These are phyloP conservation scores for Mycena crocata DNA, from an alignment of 768 basidiomycete genomes.

Conservation along the genomic window DNA sequence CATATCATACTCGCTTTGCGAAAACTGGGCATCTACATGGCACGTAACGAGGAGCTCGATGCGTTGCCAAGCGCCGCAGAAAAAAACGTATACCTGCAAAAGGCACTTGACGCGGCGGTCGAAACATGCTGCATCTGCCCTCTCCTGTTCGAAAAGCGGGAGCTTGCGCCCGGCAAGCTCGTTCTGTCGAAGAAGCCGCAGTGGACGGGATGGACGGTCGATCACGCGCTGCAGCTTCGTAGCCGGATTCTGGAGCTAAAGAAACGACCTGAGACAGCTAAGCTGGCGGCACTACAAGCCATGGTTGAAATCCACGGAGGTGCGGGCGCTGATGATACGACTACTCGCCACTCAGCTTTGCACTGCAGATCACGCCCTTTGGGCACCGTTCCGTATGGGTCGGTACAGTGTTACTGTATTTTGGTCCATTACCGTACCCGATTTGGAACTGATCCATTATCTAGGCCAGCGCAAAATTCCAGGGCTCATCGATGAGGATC, in stretches of 20 bases:
- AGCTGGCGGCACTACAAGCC: not conserved
- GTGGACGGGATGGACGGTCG: conserved; percentile 19
- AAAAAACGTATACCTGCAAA: conserved; percentile 15
- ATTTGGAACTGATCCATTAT: not conserved
- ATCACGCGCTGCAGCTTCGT: not conserved
- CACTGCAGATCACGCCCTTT: conserved; percentile 13
- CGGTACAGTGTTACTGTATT: conserved; percentile 12
- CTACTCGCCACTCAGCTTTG: too few species aligned
- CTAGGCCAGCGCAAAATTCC: conserved; percentile 19
- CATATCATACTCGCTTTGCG: conserved; percentile 22
- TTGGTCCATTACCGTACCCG: not conserved
- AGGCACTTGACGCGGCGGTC: conserved; percentile 24
- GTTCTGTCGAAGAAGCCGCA: conserved; percentile 1
- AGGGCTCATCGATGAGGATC: conserved; percentile 26
- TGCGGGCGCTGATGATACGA: not conserved
- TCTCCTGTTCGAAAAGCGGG: conserved; percentile 16
- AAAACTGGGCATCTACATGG: conserved; percentile 30
- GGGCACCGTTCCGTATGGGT: conserved; percentile 22
- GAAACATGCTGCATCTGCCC: conserved; percentile 30
- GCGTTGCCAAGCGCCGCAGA: not conserved
- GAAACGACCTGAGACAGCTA: not conserved
- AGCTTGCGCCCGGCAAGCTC: conserved; percentile 20
- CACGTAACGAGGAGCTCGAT: conserved; percentile 11
- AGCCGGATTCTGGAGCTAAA: not conserved
- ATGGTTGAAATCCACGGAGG: not conserved